Conservation (phyloP, 139 green algal species). For the Chlamydomonas sphaeroides region DNA sequence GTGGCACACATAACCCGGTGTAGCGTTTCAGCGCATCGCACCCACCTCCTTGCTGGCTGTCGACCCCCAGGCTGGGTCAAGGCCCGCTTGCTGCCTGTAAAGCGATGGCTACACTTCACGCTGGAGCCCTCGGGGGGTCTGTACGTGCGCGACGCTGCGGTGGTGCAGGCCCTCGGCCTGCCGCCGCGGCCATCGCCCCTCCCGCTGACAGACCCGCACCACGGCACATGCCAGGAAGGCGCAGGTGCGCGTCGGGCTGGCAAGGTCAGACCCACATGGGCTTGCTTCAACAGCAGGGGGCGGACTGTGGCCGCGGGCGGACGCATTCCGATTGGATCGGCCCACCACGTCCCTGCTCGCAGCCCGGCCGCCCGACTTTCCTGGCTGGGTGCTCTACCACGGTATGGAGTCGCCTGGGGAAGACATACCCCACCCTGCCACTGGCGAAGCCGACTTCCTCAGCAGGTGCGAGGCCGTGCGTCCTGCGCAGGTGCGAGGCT, state of each 20-base stretch:
- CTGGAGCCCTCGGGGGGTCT: neutral
- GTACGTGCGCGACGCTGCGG: conserved; percentile 19
- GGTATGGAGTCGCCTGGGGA: conserved; percentile 3
- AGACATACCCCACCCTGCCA: conserved; percentile 19
- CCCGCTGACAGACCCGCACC: no score
- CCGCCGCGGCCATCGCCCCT: neutral
- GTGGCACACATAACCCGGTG: neutral
- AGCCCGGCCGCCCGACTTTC: conserved; percentile 9
- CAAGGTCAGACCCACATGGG: neutral
- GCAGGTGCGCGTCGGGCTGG: no score
- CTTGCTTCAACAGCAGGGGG: neutral
- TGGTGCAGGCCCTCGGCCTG: neutral
- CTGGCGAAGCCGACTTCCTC: neutral
- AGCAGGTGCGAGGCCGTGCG: neutral
- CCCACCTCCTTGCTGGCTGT: neutral
- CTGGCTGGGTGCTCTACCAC: conserved; percentile 24
- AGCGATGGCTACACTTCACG: neutral
- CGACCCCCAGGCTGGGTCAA: conserved; percentile 12
- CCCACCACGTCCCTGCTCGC: neutral
- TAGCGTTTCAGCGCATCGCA: neutral
- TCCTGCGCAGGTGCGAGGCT: no score
- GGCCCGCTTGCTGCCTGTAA: neutral
- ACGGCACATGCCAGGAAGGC: no score
- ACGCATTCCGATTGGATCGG: no score
- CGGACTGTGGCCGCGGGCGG: no score